Evolutionary conservation across 2,329 filamentous ascomycete genomes (phyloP), one percentile per base, ranked within the genome.

Genomic region (Fusarium marasasianum): DNA sequence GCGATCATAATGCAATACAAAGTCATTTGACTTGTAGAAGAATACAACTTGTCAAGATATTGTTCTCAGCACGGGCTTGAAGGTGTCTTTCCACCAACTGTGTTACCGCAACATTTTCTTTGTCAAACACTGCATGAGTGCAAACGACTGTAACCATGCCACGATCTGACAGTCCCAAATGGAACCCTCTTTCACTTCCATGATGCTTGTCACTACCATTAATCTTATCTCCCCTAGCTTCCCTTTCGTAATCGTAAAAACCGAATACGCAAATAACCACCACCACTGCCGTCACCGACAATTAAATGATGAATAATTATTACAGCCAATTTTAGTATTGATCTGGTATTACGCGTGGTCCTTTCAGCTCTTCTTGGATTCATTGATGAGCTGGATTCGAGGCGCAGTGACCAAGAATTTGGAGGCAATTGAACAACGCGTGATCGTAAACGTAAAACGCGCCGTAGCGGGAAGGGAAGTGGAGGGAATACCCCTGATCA

Each of bases 161-260:
- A 41, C 51, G 35, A 55, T 55, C 35, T 41, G 51, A 55, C 51
- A 55, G 35, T 13, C 24, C 35, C n/a, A 7, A 41, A 41, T 40
- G 51, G 24, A 41, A 55, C 51, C 24, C 35, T 40, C 35, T n/a
- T 41, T 29, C 14, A 40, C 44, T 20, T 45, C 38, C 40, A 57
- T 45, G 26, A 57, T 44, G 38, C 37, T 31, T 33, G 53, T 44
- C 38, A 35, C 37, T n/a, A 33, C 15, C 12, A n/a, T 40, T 57
- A 57, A 53, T 51, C 56, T 59, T 53, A 40, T 59, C 40, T 33
- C 41, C 17, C 57, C 17, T 45, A 51, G 37, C 38, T 45, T 29
- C 10, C 4, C 35, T 29, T 29, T 73, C 71, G 71, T 74, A 73
- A 73, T 73, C 71, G 71, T 73, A 72, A 65, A 73, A 72, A 8